Percentiles rank a stretch among this genome's conserved stretches.
Conservation (phyloP, 306 rosid species). For the Gastrolobium villosum region DNA sequence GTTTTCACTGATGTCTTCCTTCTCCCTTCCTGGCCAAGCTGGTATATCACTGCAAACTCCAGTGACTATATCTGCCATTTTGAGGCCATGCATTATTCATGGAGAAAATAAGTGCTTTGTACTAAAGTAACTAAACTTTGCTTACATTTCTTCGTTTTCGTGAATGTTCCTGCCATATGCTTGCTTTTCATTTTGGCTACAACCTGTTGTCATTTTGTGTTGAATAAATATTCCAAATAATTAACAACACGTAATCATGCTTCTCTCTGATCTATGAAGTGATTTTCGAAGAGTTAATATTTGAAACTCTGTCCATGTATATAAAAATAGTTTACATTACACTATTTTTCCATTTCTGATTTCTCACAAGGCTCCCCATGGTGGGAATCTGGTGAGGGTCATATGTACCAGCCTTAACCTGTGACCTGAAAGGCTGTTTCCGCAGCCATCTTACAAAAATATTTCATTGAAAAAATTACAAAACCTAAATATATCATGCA, state of each 20-base stretch:
- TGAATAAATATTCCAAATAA: slow-evolving; percentile 33
- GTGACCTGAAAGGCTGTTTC: background rate
- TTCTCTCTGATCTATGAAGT: slow-evolving; percentile 29
- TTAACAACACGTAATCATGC: slow-evolving; percentile 11
- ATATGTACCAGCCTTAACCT: background rate
- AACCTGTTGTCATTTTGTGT: slow-evolving; percentile 67
- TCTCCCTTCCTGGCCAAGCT: slow-evolving; percentile 86
- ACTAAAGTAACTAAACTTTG: slow-evolving; percentile 23
- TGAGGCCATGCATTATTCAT: slow-evolving; percentile 42
- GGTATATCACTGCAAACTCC: slow-evolving; percentile 70
- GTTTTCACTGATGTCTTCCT: slow-evolving; percentile 54
- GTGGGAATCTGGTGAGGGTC: background rate
- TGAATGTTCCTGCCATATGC: slow-evolving; percentile 90
- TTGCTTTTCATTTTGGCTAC: slow-evolving; percentile 94
- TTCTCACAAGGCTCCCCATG: slow-evolving; percentile 13
- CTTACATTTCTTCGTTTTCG: slow-evolving; percentile 94
- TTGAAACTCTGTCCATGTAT: slow-evolving; percentile 9
- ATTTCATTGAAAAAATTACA: background rate
- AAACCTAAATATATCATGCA: background rate
- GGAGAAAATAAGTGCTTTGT: slow-evolving; percentile 28
- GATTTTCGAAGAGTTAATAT: background rate
- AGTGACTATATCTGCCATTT: slow-evolving; percentile 78
- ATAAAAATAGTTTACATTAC: background rate
- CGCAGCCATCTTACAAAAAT: background rate
- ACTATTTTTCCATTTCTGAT: background rate